Base-by-base conservation (phyloP, 192 early-diverging fungal species). In the Helicostylum pulchrum region DNA sequence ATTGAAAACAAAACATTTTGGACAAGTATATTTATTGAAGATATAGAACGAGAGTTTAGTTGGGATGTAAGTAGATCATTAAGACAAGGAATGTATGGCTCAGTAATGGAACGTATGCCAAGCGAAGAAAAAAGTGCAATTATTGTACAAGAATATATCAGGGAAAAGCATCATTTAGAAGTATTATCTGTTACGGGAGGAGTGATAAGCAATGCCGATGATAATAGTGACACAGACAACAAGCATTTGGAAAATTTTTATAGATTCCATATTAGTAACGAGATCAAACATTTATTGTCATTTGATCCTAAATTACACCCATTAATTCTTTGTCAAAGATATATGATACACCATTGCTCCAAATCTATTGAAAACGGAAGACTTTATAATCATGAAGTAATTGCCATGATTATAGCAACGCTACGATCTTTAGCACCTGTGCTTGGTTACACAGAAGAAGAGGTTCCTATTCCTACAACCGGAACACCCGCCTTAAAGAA, bases 1-100 rank as follows among this genome's bases (percentile, higher is more conserved):
- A 51, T 76, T 7, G 58, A 50, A 1, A 75, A 52, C 31, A 36
- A 53, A 20, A 72, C 63, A 54, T 80, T 80, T 53, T 83, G 81
- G 81, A 72, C 72, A 23, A 65, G 64, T n/a, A 63, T 77, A 2
- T 78, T 80, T 59, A 31, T 83, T 42, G 81, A 83, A 57, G 81
- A 83, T 44, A 59, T 66, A 14, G 66, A 74, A 45, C 62, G 67
- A 23, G 74, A 72, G 56, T 67, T 56, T 26, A 69, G 74, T 21
- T 78, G 78, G 76, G 12, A 72, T 20, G 66, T 67, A 1, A 77
- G 78, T 6, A 64, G 72, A 42, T 65, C 73, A 26, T 31, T 83
- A 31, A 65, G 81, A 26, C 68, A 76, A 20, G 74, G 67, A 60
- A 58, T 78, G 3, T 83, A 83, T 64, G 70, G 75, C 14, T 62